These are phyloP conservation scores for Prunus kanzakura DNA, from an alignment of 306 rosid genomes.

Conservation along the genomic window DNA sequence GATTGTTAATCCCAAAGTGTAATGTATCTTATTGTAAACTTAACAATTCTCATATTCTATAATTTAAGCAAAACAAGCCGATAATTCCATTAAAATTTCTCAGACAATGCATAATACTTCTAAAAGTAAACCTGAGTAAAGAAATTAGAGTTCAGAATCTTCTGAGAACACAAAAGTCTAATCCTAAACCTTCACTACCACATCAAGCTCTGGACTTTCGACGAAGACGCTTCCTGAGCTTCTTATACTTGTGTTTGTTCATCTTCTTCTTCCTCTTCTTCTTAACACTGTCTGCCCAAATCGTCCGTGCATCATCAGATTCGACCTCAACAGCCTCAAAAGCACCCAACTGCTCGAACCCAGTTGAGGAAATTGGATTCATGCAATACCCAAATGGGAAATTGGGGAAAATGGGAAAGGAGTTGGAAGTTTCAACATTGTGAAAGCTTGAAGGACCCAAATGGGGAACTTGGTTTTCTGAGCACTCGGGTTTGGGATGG, in stretches of 20 bases:
- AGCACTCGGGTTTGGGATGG: background rate
- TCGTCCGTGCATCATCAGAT: slow-evolving; percentile 18
- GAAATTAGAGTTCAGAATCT: background rate
- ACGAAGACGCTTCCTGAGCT: slow-evolving; percentile 50
- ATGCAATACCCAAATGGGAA: slow-evolving; percentile 39
- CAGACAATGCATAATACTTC: slow-evolving; percentile 1
- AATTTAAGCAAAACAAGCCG: background rate
- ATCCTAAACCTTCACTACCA: background rate
- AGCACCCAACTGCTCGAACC: slow-evolving; percentile 14
- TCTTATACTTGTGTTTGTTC: slow-evolving; percentile 47
- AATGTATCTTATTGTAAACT: slow-evolving; percentile 17
- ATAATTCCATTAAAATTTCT: slow-evolving; percentile 8
- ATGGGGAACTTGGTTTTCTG: background rate
- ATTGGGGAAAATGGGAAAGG: slow-evolving; percentile 25
- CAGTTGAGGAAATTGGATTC: slow-evolving; percentile 20
- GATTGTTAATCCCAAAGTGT: slow-evolving; percentile 12
- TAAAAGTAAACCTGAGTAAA: background rate
- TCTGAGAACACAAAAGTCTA: background rate
- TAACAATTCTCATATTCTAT: slow-evolving; percentile 5
- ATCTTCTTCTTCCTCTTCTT: slow-evolving; percentile 57
- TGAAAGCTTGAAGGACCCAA: background rate
- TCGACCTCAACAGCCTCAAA: slow-evolving; percentile 14
- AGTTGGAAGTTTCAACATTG: slow-evolving; percentile 13
- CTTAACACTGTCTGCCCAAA: slow-evolving; percentile 59
- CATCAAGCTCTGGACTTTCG: slow-evolving; percentile 40